Evolutionary conservation across 306 rosid species (phyloP).

Genomic region (Medicago lupulina): DNA sequence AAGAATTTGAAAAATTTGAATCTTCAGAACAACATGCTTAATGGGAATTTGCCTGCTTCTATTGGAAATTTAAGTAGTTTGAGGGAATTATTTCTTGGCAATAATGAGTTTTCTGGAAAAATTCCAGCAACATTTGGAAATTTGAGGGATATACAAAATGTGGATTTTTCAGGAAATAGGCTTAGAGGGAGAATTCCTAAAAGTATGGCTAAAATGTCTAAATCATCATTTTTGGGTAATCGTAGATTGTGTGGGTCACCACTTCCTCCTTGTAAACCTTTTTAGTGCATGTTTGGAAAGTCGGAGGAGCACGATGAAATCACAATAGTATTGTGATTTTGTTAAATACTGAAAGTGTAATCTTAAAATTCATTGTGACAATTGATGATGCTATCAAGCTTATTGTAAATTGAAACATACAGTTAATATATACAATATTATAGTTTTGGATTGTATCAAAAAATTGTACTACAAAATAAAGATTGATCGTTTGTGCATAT

Average conservation of each 20-base stretch:
- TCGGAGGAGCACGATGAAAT: too few species aligned
- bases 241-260: constrained; percentile 8
- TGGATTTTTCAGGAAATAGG: constrained; percentile 33
- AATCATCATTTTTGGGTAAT: constrained; percentile 41
- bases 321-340: too few species aligned
- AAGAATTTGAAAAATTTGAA: constrained; percentile 52
- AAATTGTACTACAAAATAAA: too few species aligned
- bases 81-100: constrained; percentile 56
- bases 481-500: too few species aligned
- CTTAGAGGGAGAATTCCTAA: constrained; percentile 35
- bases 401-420: too few species aligned
- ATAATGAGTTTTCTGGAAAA: constrained; percentile 56
- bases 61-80: constrained; percentile 56
- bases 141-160: constrained; percentile 42
- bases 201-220: constrained; percentile 39
- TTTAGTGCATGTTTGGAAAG: too few species aligned
- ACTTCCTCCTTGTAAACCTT: neutral
- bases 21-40: constrained; percentile 59
- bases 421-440: too few species aligned
- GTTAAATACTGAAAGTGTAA: too few species aligned
- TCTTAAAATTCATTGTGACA: too few species aligned
- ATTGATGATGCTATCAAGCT: too few species aligned
- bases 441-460: too few species aligned
- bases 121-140: constrained; percentile 58
- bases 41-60: constrained; percentile 58